These are phyloP conservation scores for Zygoascus sp. DNA, from an alignment of 1,139 yeast genomes.

Conservation along the genomic window DNA sequence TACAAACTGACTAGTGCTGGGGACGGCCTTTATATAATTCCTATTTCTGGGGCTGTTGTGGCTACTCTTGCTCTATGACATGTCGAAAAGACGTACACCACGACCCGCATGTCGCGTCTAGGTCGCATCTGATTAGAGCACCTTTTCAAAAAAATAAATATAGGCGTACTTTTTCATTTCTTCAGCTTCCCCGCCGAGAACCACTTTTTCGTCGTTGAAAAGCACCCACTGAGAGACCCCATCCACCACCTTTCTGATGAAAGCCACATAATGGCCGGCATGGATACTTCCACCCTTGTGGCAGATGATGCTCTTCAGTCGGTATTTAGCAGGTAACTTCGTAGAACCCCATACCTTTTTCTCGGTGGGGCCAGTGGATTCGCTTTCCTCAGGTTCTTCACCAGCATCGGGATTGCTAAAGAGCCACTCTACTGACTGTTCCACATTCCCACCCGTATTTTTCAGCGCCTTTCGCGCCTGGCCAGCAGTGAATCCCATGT, in stretches of 20 bases:
- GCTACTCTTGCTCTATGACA: no score
- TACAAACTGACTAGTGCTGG: neutral
- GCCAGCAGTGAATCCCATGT: constrained; percentile 72
- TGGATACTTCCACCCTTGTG: constrained; percentile 94
- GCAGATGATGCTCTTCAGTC: constrained; percentile 69
- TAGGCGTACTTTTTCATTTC: constrained; percentile 58
- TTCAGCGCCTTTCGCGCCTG: constrained; percentile 67
- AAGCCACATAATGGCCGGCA: constrained; percentile 94
- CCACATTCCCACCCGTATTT: constrained; percentile 55
- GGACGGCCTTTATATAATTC: neutral
- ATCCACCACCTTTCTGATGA: constrained; percentile 48
- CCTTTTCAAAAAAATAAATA: constrained; percentile 37
- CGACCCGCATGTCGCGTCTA: neutral
- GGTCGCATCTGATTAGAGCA: neutral
- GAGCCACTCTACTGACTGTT: constrained; percentile 86
- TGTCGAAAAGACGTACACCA: no score
- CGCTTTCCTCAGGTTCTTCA: constrained; percentile 22
- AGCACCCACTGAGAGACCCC: constrained; percentile 62
- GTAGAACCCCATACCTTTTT: constrained; percentile 22
- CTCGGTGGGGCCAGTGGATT: constrained; percentile 23
- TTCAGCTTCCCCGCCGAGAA: constrained; percentile 54
- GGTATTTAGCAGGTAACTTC: constrained; percentile 41
- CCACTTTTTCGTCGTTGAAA: constrained; percentile 93
- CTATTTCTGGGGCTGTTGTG: no score
- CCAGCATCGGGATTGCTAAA: constrained; percentile 60